Base-by-base conservation (phyloP, 225 moss, liverwort and hornwort genomes). In the Physcomitrium patens region DNA sequence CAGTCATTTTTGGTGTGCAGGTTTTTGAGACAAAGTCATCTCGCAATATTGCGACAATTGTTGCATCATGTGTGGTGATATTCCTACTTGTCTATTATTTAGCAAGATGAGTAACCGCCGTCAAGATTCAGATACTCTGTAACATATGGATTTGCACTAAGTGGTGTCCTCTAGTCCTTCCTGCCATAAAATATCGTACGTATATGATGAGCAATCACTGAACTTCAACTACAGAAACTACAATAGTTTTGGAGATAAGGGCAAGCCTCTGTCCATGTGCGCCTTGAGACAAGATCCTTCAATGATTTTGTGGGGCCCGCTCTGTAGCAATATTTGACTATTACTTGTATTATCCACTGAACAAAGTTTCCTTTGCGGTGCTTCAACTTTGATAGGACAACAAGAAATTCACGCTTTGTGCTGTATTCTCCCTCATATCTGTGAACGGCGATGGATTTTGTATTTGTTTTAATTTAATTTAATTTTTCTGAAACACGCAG, bases 11-110 rank as follows among this genome's bases (percentile, higher is more conserved):
- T 22, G 60, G 43, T 76, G 74, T 75, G 82, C 87, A 96, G 96
- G 94, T 91, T 53, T 92, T 96, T 75, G 92, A 92, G 76, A 92
- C 89, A 15, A 96, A 94, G 64, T 92, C 92, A 70, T 82, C 86
- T 73, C 88, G 91, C 75, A 94, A 60, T 37, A 80, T 94, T 41
- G 67, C 85, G 41, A 94, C 94, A 31, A 89, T 87, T 70, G 84
- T 84, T 78, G 87, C 70, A 65, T 84, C 81, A 8, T 87, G 87
- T 52, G 84, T 87, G 74, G 81, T 84, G 84, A 76, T 87, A 50
- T 87, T 87, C 59, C 73, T 84, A 18, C 73, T 87, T 57, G 79
- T 87, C 46, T 87, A 84, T 64, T 87, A 67, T 76, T 71, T 87
- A 22, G 45, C 81, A 74, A 84, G 73, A 73, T 87, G 13, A 83